Evolutionary conservation across 805 yeast species (phyloP).

Genomic region (Pichia nanzhaoensis): DNA sequence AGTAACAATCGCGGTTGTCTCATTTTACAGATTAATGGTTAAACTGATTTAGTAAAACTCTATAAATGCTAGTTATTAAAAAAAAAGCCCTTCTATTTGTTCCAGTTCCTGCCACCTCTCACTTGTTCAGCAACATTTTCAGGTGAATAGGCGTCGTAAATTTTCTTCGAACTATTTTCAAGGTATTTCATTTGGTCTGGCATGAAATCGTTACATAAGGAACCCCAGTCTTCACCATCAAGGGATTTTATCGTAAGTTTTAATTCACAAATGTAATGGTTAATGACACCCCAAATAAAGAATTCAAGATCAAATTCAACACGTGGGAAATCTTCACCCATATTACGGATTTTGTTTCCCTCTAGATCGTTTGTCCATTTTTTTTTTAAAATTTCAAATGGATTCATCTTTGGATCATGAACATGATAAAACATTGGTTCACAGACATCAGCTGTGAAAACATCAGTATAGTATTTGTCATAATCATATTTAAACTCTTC

Average conservation of each 20-base stretch:
- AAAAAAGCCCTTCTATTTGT: neutral
- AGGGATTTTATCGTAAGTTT: constrained; percentile 20
- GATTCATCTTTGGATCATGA: constrained; percentile 50
- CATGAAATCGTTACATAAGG: constrained; percentile 25
- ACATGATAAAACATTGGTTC: constrained; percentile 38
- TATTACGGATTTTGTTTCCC: constrained; percentile 27
- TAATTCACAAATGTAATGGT: constrained; percentile 30
- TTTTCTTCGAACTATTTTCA: constrained; percentile 17
- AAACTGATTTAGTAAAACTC: too few relatives aligned
- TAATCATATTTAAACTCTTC: constrained; percentile 25
- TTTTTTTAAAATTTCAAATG: constrained; percentile 33
- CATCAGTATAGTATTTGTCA: constrained; percentile 22
- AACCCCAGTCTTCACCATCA: constrained; percentile 17
- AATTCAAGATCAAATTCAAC: constrained; percentile 29
- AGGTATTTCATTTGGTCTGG: constrained; percentile 24
- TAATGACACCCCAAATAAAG: constrained; percentile 29
- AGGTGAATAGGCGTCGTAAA: constrained; percentile 17
- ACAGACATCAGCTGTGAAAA: constrained; percentile 25
- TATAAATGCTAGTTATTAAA: too few relatives aligned
- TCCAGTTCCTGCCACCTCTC: constrained; percentile 13
- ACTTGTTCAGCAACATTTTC: constrained; percentile 11
- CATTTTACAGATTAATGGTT: too few relatives aligned
- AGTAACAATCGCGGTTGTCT: too few relatives aligned
- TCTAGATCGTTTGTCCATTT: constrained; percentile 26
- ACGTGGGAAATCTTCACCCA: constrained; percentile 31